These are phyloP conservation scores for Blastocystis sp. DNA, from an alignment of 352 stramenopile genomes.

Conservation along the genomic window DNA sequence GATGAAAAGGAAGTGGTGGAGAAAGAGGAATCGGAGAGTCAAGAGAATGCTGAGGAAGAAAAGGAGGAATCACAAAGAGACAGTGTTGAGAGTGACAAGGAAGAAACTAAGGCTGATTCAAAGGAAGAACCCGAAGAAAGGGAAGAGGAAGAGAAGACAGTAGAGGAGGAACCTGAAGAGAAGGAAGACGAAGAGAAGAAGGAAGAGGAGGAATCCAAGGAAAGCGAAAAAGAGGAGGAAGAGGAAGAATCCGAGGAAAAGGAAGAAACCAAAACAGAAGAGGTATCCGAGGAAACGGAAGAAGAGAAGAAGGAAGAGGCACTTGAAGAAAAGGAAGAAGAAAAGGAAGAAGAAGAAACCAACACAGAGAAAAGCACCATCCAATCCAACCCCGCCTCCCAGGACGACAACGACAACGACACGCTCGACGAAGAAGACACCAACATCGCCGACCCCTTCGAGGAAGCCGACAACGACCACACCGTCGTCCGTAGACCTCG, in stretches of 20 bases:
- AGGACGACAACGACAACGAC: neutral
- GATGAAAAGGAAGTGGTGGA: neutral
- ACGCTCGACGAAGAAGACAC: neutral
- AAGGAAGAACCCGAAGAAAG: neutral
- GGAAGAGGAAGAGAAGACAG: neutral
- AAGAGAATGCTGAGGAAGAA: neutral
- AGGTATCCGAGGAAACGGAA: neutral
- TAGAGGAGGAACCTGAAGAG: neutral
- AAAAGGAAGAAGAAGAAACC: neutral
- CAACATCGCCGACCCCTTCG: neutral
- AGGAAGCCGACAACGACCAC: neutral
- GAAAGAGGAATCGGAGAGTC: neutral
- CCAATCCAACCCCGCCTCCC: neutral
- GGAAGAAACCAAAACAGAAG: neutral
- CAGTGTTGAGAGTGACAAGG: neutral
- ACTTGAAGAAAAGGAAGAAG: neutral
- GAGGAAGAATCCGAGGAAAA: neutral
- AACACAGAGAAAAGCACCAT: neutral
- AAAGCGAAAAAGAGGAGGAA: neutral
- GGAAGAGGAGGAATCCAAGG: neutral
- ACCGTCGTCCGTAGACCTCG: neutral
- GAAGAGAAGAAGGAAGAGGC: neutral
- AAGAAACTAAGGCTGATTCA: neutral
- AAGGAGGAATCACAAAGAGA: neutral
- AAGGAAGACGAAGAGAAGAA: neutral